Percentiles rank a stretch among this genome's conserved stretches.
Conservation (phyloP, 2,329 filamentous ascomycete species). For the Pyrenochaeta sp. region DNA sequence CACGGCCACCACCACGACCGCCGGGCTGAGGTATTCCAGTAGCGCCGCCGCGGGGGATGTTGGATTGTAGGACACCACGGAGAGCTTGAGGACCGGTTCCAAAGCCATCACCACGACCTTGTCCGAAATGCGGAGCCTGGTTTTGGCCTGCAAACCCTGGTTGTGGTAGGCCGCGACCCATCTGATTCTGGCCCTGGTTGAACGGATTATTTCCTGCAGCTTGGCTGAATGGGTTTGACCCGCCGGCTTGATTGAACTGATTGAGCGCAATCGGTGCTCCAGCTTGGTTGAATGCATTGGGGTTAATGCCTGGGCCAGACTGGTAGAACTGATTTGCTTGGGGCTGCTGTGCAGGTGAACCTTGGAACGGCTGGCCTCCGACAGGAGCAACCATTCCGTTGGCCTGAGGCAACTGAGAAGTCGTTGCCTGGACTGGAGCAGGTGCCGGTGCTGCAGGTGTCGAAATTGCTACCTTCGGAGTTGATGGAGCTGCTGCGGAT, state of each 20-base stretch:
- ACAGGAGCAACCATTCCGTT: conserved; percentile 17
- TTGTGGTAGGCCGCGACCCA: conserved; percentile 29
- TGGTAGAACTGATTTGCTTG: too few species aligned
- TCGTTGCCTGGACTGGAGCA: conserved; percentile 4
- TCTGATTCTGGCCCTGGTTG: conserved; percentile 18
- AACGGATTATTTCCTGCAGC: conserved; percentile 19
- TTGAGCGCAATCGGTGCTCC: too few species aligned
- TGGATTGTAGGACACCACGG: conserved; percentile 35
- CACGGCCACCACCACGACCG: conserved; percentile 30
- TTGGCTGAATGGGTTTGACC: conserved; percentile 24
- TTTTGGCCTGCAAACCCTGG: conserved; percentile 30
- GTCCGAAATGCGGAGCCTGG: conserved; percentile 25
- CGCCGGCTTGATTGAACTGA: too few species aligned
- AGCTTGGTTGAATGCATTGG: too few species aligned
- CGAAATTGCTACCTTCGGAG: too few species aligned
- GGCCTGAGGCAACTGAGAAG: conserved; percentile 13
- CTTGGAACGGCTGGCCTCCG: conserved; percentile 19
- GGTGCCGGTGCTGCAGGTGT: conserved; percentile 12
- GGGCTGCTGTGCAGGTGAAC: conserved; percentile 9
- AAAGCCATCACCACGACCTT: conserved; percentile 19
- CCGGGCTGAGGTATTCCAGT: conserved; percentile 42
- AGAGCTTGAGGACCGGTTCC: conserved; percentile 41
- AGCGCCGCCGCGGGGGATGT: conserved; percentile 42
- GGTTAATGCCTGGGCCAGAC: too few species aligned
- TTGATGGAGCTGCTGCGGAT: too few species aligned